Evolutionary conservation across 495 filamentous ascomycete genomes (phyloP), one percentile per base, ranked within the genome.

Genomic region (Penicillium cinerascens): DNA sequence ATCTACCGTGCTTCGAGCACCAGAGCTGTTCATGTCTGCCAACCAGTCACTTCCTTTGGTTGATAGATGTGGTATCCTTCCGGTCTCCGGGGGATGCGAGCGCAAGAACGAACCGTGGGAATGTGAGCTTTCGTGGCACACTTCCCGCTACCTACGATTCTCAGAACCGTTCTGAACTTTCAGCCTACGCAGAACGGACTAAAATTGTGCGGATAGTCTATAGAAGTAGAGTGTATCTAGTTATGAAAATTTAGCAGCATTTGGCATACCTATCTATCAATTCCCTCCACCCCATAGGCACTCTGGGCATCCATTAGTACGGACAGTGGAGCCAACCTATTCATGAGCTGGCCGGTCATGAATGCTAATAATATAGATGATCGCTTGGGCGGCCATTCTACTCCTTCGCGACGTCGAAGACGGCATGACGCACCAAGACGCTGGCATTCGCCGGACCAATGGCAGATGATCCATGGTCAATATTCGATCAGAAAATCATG

Each of bases 111-210:
- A 42, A 33, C 29, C 7, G 26, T 41, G 44, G 27, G 64, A 73
- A 71, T 66, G 72, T 74, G 72, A 70, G 62, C 61, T 70, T 54
- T 22, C 26, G 51, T 51, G 66, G 64, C 64, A 75, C 72, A 68
- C 72, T 72, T 73, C 60, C 49, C n/a, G n/a, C n/a, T 44, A 55
- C 65, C 67, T 72, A 64, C 72, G 69, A 77, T 78, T 78, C 61
- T 74, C 73, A 66, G 73, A 77, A 67, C 72, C 73, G 64, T 62
- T 63, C 63, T 74, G 64, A 44, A 51, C 59, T 70, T 47, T 69
- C 64, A 78, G 76, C 61, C 71, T 74, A 72, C 68, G 67, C 69
- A 71, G 67, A 66, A 59, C 72, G 76, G 76, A 78, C 76, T 78
- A 78, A 76, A 71, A 76, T 75, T 66, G 75, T 44, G 73, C 72